These are phyloP conservation scores for Leccinum fallax DNA, from an alignment of 1,284 basidiomycete genomes.

Conservation along the genomic window DNA sequence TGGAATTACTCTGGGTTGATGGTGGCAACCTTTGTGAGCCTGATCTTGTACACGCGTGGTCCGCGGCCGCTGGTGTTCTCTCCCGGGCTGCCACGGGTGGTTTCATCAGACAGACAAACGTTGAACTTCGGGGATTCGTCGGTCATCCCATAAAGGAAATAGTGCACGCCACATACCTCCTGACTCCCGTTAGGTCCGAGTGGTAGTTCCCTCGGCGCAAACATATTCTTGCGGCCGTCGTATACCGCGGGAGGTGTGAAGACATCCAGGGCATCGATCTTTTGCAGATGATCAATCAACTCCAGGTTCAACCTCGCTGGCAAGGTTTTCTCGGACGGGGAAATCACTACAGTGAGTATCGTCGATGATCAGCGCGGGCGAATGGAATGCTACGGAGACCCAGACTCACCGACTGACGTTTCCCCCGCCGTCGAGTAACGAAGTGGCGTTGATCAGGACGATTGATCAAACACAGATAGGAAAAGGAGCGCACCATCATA, in stretches of 20 bases:
- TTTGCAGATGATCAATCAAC: constrained; percentile 62
- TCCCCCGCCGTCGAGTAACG: background rate
- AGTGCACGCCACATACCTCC: constrained; percentile 43
- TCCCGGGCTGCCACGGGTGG: constrained; percentile 37
- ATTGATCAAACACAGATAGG: constrained; percentile 8
- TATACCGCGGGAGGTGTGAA: constrained; percentile 71
- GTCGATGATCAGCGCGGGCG: constrained; percentile 9
- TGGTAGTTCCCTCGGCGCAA: constrained; percentile 55
- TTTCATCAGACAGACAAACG: constrained; percentile 50
- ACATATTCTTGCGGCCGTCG: constrained; percentile 79
- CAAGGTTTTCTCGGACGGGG: constrained; percentile 62
- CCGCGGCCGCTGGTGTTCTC: constrained; percentile 40
- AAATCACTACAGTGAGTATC: constrained; percentile 49
- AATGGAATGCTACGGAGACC: constrained; percentile 2
- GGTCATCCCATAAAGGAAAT: background rate
- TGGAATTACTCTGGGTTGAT: constrained; percentile 70
- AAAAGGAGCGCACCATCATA: constrained; percentile 64
- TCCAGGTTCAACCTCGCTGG: constrained; percentile 69
- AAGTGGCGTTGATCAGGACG: constrained; percentile 20
- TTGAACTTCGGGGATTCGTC: constrained; percentile 50
- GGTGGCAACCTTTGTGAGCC: constrained; percentile 65
- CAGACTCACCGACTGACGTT: constrained; percentile 56
- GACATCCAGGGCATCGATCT: constrained; percentile 52
- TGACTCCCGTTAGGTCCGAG: constrained; percentile 51
- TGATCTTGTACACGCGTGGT: constrained; percentile 65